Evolutionary conservation across 2,329 filamentous ascomycete species (phyloP).

Genomic region (Chaetomium strumarium): DNA sequence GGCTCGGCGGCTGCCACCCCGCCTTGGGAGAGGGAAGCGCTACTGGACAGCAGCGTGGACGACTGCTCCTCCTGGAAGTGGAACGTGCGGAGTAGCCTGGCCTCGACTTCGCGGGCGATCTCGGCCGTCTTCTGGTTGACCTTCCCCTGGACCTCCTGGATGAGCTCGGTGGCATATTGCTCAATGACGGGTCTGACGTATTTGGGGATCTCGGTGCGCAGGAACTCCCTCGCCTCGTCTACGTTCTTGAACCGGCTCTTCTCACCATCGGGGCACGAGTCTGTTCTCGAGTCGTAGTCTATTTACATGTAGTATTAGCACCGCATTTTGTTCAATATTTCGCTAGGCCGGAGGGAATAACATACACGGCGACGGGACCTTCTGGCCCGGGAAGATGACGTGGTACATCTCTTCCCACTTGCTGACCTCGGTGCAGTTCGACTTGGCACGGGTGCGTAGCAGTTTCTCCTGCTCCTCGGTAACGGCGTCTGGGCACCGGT

Average conservation of each 20-base stretch:
- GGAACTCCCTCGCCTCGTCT: conserved; percentile 20
- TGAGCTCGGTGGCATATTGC: conserved; percentile 23
- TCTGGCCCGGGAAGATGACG: conserved; percentile 22
- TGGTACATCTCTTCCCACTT: conserved; percentile 26
- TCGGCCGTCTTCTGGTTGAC: conserved; percentile 24
- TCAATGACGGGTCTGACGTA: conserved; percentile 31
- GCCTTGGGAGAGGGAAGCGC: neutral
- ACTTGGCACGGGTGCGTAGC: conserved; percentile 21
- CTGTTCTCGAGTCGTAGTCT: conserved; percentile 30
- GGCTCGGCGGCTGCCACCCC: neutral
- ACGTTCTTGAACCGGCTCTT: conserved; percentile 15
- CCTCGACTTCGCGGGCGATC: conserved; percentile 23
- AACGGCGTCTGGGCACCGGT: conserved; percentile 42
- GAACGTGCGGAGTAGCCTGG: conserved; percentile 22
- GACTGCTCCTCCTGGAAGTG: conserved; percentile 16
- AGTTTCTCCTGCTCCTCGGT: conserved; percentile 37
- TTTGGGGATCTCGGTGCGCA: conserved; percentile 31
- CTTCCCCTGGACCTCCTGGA: conserved; percentile 25
- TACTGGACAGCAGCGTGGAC: neutral
- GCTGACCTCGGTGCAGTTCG: conserved; percentile 14
- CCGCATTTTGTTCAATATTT: neutral
- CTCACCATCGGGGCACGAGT: conserved; percentile 17
- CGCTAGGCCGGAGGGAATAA: neutral
- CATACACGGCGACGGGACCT: conserved; percentile 22
- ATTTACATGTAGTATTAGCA: neutral